Base-by-base conservation (phyloP, 192 early-diverging fungal genomes). In the Gaertneriomyces semiglobifer region DNA sequence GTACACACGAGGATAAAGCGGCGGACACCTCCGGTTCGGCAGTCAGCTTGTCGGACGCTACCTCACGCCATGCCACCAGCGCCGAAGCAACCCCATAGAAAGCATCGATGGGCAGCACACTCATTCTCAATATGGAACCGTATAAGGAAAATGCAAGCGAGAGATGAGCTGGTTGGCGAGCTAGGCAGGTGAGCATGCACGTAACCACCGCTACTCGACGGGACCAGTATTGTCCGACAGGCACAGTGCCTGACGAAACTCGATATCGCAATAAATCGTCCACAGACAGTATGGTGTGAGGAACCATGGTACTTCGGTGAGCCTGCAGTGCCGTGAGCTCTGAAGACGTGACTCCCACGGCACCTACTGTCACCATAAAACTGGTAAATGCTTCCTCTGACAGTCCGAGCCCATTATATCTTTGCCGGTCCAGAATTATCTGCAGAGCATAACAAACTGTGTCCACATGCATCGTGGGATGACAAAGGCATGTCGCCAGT, bases 311-410 rank as follows among this genome's bases (percentile, higher is more conserved):
- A 44, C 11, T 12, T 12, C 14, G 2, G 33, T 44, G 51, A 39
- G 18, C n/a, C 51, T 20, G 10, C 51, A 66, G 12, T 19, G 20
- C 60, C n/a, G 40, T 47, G 12, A 70, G 1, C 18, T 70, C 68
- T 7, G 60, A 41, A 6, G 58, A 8, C 12, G 52, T 66, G 20
- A 50, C 61, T 11, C 71, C 71, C 7, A 72, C 71, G 11, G 53
- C 48, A 20, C 71, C 71, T 40, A 72, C 43, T 5, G 71, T 72
- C 5, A 66, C 7, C 58, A 72, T 44, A 10, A 72, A 14, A 52
- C 71, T 67, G 7, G 25, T 48, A 50, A 50, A 72, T 9, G 53
- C 39, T 14, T 38, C 59, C 33, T 61, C 10, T 16, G 63, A 53
- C 47, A 72, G 48, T 11, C 40, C 39, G 9, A 33, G 4, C 16